Evolutionary conservation across 2,329 filamentous ascomycete species (phyloP).

Genomic region (Epichloe gansuensis): DNA sequence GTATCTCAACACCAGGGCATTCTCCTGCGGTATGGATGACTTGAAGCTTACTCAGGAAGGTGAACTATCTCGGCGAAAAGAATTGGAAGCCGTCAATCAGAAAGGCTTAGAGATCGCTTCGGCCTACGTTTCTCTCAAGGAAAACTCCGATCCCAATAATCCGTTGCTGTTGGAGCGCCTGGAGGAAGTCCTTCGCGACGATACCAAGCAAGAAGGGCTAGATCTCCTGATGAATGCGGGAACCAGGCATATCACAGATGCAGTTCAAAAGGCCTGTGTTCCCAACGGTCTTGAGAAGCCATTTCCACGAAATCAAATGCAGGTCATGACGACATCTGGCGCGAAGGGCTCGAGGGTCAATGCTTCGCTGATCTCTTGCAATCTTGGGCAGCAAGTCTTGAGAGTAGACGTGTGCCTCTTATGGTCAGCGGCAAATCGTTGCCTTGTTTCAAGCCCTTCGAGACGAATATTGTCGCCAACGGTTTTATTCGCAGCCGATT

Average conservation of each 20-base stretch:
- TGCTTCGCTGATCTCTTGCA: conserved; percentile 94
- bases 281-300: conserved; percentile 75
- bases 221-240: conserved; percentile 73
- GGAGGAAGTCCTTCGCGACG: conserved; percentile 83
- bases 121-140: conserved; percentile 75
- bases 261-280: conserved; percentile 67
- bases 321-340: conserved; percentile 93
- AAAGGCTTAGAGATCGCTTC: conserved; percentile 72
- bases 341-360: conserved; percentile 91
- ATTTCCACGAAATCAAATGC: conserved; percentile 97
- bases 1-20: conserved; percentile 84
- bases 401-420: conserved; percentile 84
- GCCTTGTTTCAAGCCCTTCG: conserved; percentile 86
- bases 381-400: conserved; percentile 89
- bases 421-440: conserved; percentile 98
- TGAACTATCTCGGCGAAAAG: conserved; percentile 56
- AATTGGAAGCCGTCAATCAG: conserved; percentile 51
- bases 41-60: conserved; percentile 72
- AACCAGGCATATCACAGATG: conserved; percentile 59
- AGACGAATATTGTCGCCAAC: conserved; percentile 78
- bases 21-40: conserved; percentile 96
- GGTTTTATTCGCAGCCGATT: conserved; percentile 94
- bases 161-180: conserved; percentile 64
- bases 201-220: conserved; percentile 80
- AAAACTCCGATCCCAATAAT: conserved; percentile 50